phyloP scores from a whole-genome alignment of 805 yeast species.

The Candida boidinii region DNA sequence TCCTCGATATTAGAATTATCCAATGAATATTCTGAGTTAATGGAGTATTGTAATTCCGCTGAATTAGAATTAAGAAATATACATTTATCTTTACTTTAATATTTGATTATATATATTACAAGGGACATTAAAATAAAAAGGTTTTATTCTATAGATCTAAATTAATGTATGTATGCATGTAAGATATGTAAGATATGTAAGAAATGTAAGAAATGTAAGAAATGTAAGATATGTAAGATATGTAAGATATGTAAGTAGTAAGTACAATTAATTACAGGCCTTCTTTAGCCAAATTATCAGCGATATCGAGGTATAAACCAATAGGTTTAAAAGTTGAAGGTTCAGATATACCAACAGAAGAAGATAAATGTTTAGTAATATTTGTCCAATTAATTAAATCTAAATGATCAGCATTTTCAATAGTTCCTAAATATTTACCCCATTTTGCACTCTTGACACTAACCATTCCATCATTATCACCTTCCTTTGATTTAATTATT shows the following conservation, averaged over 20 bases:
- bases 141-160: not conserved
- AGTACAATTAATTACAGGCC: slow-evolving; percentile 37
- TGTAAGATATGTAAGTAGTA: not conserved
- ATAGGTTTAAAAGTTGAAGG: slow-evolving; percentile 46
- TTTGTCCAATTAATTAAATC: slow-evolving; percentile 83
- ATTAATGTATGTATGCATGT: not conserved
- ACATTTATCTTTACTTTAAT: slow-evolving; percentile 5
- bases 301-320: slow-evolving; percentile 61
- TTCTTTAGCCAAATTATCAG: slow-evolving; percentile 48
- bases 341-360: slow-evolving; percentile 16
- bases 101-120: no score
- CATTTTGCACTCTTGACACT: slow-evolving; percentile 70
- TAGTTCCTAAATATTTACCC: slow-evolving; percentile 78
- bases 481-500: slow-evolving; percentile 39
- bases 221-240: no score
- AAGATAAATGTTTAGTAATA: slow-evolving; percentile 29
- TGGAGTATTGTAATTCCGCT: slow-evolving; percentile 19
- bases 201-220: no score
- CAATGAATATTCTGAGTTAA: slow-evolving; percentile 9
- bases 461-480: slow-evolving; percentile 81
- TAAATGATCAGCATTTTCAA: slow-evolving; percentile 73
- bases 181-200: not conserved
- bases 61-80: slow-evolving; percentile 13
- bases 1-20: not conserved
- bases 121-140: not conserved